Conservation (phyloP, 2,329 filamentous ascomycete species). For the Fusarium buxicola region DNA sequence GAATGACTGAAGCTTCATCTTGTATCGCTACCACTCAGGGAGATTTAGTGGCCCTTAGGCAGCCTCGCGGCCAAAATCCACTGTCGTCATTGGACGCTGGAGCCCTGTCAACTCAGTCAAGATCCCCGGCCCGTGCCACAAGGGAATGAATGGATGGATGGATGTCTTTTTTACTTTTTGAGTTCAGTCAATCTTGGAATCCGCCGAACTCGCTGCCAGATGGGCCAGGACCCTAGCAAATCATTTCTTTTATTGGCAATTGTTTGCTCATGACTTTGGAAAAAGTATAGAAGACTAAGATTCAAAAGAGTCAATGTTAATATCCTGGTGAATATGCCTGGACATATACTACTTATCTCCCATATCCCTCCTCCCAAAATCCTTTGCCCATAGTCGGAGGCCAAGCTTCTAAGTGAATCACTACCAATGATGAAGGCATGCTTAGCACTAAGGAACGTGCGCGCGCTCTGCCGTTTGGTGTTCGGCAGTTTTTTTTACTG, state of each 20-base stretch:
- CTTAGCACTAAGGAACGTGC: no score
- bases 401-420: constrained; percentile 28
- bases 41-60: constrained; percentile 11
- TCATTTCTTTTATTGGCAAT: background rate
- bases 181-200: constrained; percentile 11
- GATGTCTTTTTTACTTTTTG: background rate
- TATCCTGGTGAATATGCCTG: background rate
- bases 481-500: no score
- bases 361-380: background rate
- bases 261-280: background rate
- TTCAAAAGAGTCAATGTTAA: background rate
- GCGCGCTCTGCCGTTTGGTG: no score
- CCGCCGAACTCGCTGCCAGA: constrained; percentile 12
- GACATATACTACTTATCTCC: background rate
- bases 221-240: background rate
- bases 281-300: background rate
- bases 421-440: background rate
- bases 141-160: background rate
- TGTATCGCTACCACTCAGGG: background rate
- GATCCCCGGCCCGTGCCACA: constrained; percentile 6
- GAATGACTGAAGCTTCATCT: background rate
- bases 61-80: constrained; percentile 22
- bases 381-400: constrained; percentile 14
- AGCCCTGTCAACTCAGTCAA: background rate
- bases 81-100: background rate